Evolutionary conservation across 2,329 filamentous ascomycete genomes (phyloP), one percentile per base, ranked within the genome.

Genomic region (Penicillium occitanis): DNA sequence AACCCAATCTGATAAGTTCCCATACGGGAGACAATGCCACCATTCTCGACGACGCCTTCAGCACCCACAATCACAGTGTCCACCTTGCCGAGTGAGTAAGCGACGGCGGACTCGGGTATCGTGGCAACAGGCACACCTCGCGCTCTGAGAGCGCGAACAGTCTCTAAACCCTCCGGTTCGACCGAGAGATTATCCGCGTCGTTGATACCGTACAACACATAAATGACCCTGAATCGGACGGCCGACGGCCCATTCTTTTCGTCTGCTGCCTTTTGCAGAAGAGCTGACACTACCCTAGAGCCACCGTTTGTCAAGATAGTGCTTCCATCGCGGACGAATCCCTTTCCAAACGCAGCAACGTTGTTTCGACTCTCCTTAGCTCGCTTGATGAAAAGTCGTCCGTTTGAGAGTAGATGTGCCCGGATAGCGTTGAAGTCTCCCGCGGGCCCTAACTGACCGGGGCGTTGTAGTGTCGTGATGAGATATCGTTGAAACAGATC

Each of bases 401-500:
- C 91, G 79, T 97, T 97, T 68, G 88, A 88, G 62, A 98, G 84
- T 33, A 98, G 84, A 80, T 97, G 92, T 73, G 89, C 88, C 69
- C 91, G 86, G 65, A 96, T 90, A 61, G 90, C 87, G 69, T 93
- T 91, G 78, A 98, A 98, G 75, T 91, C 89, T n/a, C 83, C 84
- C 10, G 80, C 79, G 1, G 84, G 81, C 25, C 83, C 83, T 6
- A 83, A 75, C 69, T 82, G 71, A 30, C 84, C 72, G 17, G 86
- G 82, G 68, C 84, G 79, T 76, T 88, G 85, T 71, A 90, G 78
- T 22, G 86, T 92, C 65, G 89, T 88, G 73, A 97, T 90, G 71
- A 99, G 87, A 80, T 96, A 98, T 76, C 94, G 90, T 77, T 95
- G 91, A 83, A 99, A 98, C 67, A 98, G 88, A 77, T 97, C 93